Evolutionary conservation across 2,329 filamentous ascomycete species (phyloP).

Genomic region (Alternaria sp.): DNA sequence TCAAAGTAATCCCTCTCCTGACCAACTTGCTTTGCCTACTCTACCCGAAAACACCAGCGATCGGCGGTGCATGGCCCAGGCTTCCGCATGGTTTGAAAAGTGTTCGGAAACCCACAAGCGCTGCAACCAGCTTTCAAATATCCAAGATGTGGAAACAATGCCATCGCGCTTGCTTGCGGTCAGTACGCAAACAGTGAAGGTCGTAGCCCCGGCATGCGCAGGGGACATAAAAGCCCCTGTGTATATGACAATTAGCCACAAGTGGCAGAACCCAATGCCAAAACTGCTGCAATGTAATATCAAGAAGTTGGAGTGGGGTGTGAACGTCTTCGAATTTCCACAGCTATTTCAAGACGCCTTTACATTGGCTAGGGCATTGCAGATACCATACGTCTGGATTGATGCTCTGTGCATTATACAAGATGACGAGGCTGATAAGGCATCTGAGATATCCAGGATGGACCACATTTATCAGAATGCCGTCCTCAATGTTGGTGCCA

Average conservation of each 20-base stretch:
- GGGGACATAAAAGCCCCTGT: rapidly evolving
- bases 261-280: background rate
- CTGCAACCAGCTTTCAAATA: background rate
- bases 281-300: background rate
- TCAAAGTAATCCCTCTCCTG: background rate
- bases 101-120: background rate
- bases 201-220: background rate
- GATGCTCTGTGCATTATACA: background rate
- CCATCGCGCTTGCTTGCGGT: background rate
- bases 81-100: background rate
- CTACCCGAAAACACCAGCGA: background rate
- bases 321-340: rapidly evolving
- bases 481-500: background rate
- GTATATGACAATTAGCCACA: background rate
- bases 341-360: background rate
- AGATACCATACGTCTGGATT: background rate
- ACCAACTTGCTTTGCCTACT: background rate
- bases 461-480: background rate
- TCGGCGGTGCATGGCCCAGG: background rate
- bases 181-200: background rate
- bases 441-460: background rate
- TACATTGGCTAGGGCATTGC: background rate
- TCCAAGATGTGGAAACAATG: background rate
- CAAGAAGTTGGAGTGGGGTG: background rate
- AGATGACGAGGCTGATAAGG: background rate